Base-by-base conservation (phyloP, 2,329 filamentous ascomycete species). In the Chalaropsis thielavioides region DNA sequence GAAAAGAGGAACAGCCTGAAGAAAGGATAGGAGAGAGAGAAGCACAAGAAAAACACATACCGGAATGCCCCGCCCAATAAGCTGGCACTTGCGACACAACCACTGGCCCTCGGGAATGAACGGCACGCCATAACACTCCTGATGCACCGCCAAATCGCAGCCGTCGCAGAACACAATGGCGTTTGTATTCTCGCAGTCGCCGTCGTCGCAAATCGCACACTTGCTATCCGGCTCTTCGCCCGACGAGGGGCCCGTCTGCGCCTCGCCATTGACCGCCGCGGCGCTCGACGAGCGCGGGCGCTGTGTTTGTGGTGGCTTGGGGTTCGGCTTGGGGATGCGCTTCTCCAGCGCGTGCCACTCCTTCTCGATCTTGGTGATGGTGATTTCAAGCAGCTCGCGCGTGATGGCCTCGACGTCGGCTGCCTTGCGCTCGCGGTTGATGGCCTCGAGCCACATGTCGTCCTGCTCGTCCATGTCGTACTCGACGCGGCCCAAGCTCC, bases 401-500 rank as follows among this genome's bases (percentile, higher is more conserved):
- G 92, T 95, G 71, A 99, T 94, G 1, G 85, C 80, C 69, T 95
- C 90, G 24, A 90, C 83, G 58, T 87, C 85, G 69, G 88, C 83
- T 27, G 83, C 81, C 72, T 86, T 89, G 66, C 94, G 84, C 70
- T 88, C 85, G 13, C 79, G 76, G 71, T 99, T 99, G 72, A 92
- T 84, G 46, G 85, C 83, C 70, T 94, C 88, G 31, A 99, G 79
- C 94, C 94, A 99, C 77, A 92, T 90, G 69, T 96, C 91, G 73
- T 99, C 94, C 72, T 99, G 94, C 75, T 99, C 94, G 72, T 99
- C 94, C 94, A 99, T 99, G 74, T 99, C 94, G 73, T 99, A 99
- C 73, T 99, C 94, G 22, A 99, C 94, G 65, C 90, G 86, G 13
- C 90, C 90, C 46, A 95, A 81, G 43, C 73, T 72, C 19, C 78